Evolutionary conservation across 805 yeast genomes (phyloP), one percentile per base, ranked within the genome.

Genomic region (Monosporozyma aquatica): DNA sequence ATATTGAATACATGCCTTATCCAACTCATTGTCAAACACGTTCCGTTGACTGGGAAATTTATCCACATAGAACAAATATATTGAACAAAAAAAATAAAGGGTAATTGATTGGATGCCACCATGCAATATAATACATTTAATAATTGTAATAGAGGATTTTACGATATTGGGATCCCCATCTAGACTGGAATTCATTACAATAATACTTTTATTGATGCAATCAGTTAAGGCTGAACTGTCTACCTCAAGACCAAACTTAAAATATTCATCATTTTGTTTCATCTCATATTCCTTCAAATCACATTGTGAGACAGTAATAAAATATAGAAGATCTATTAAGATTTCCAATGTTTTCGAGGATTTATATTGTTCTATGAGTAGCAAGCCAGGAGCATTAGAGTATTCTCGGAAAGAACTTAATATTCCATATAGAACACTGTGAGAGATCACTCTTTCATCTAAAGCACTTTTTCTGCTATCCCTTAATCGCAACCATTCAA

Each of bases 61-160:
- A 6, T 6, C 25, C 9, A 9, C 6, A 23, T 23, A 23, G 6
- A 23, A 6, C 6, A 11, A 9, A 35, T 35, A 38, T 21, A 48
- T 18, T 20, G 18, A 21, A 32, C 20, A 32, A 20, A 74, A 71
- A 34, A 71, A 65, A 69, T 71, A 66, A 15, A 74, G 47, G 2
- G 66, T 53, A 35, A 62, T 66, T 8, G 71, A 21, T 44, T 69
- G 72, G 22, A 67, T 52, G 1, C 71, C 73, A 13, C 78, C 78
- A 43, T 61, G 64, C 35, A 73, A 47, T 6, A 70, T 30, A 7
- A 73, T 45, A 0, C 71, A 72, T 62, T 70, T 66, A 1, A 72
- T 41, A 1, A 75, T 59, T 24, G 65, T 59, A 34, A 69, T 66
- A 38, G 67, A 64, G 4, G 71, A 49, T 2, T 41, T 33, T 3